Percentiles rank a stretch among this genome's conserved stretches.
Evolutionary conservation across 768 basidiomycete genomes (phyloP).

Genomic region (Serendipita vermifera): DNA sequence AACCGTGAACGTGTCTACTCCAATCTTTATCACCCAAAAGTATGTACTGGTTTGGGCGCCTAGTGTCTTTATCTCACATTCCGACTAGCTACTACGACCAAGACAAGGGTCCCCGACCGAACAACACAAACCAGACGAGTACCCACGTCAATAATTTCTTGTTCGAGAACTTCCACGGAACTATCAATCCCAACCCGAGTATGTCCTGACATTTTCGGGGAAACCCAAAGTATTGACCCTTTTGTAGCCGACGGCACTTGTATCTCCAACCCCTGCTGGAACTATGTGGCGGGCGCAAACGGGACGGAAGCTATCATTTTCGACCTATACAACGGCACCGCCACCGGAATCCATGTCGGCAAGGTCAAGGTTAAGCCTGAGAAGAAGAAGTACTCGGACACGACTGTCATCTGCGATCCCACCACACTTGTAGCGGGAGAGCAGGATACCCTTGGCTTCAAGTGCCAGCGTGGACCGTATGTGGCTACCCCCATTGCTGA

Average conservation of each 20-base stretch:
- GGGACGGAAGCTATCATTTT: conserved; percentile 48
- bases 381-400: conserved; percentile 10
- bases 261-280: conserved; percentile 49
- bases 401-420: conserved; percentile 13
- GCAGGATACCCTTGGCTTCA: conserved; percentile 15
- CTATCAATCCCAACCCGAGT: conserved; percentile 32
- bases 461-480: conserved; percentile 12
- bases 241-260: conserved; percentile 40
- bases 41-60: conserved; percentile 15
- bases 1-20: conserved; percentile 33
- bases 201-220: conserved; percentile 8
- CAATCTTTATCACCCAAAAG: conserved; percentile 37
- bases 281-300: conserved; percentile 39
- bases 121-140: conserved; percentile 33
- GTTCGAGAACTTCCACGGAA: conserved; percentile 42
- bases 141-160: conserved; percentile 43
- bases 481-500: conserved; percentile 2
- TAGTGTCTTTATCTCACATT: background rate
- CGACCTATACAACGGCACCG: conserved; percentile 44
- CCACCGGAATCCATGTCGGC: conserved; percentile 20
- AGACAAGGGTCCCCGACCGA: conserved; percentile 35
- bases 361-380: conserved; percentile 12
- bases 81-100: conserved; percentile 48
- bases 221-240: conserved; percentile 11
- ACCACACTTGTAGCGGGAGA: conserved; percentile 11